Base-by-base conservation (phyloP, 2,329 filamentous ascomycete species). In the Coccinonectria pachysandricola region DNA sequence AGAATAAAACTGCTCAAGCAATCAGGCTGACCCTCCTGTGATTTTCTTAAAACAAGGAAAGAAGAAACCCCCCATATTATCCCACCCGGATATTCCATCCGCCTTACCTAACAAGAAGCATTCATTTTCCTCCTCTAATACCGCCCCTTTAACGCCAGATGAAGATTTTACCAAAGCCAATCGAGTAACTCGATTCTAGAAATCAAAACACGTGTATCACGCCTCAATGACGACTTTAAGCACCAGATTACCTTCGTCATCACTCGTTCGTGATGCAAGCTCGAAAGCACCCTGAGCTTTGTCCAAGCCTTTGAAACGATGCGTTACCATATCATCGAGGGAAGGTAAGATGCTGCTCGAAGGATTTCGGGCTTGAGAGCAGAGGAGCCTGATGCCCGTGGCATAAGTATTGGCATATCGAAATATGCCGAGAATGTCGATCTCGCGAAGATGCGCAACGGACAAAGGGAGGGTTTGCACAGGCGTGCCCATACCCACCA, bases 401-500 rank as follows among this genome's bases (percentile, higher is more conserved):
- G 71, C 64, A 45, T 85, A 86, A 0, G 79, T 82, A 51, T 84
- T 81, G 12, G 77, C 77, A 42, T 86, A 86, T 24, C 80, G 68
- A 57, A 86, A 85, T 15, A 84, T 75, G 17, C 79, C 79, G n/a
- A 84, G 56, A 16, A 86, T 77, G 47, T 86, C 80, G 21, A 86
- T 75, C 55, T 87, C 81, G 19, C 79, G 69, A 15, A 84, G 60
- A 19, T 80, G 77, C 3, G 79, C 79, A 5, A 77, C 75, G 6
- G 75, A 80, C 23, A 87, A 60, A 2, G 79, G 79, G 2, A 86
- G 62, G 0, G 78, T 84, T 50, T 85, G 79, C 27, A 84, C 69
- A 0, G 80, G 79, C 5, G 71, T 80, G 19, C 81, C 81, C 80
- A 86, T 86, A 27, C 80, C 81, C 13, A 87, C 79, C 50, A 86